Evolutionary conservation across 495 filamentous ascomycete genomes (phyloP), one percentile per base, ranked within the genome.

Genomic region (Lepidopterella palustris): DNA sequence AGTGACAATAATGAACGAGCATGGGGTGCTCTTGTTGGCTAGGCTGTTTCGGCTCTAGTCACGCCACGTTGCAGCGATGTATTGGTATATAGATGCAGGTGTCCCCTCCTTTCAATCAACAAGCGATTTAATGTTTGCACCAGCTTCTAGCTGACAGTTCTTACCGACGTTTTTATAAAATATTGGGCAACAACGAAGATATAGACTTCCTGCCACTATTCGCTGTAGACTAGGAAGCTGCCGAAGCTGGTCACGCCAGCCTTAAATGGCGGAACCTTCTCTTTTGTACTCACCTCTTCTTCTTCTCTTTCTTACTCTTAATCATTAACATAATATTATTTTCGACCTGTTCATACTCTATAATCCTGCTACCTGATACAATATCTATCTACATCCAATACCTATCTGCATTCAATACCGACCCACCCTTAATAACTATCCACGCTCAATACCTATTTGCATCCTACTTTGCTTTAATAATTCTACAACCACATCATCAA

Each of bases 381-480:
- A n/a, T n/a, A n/a, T n/a, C n/a, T n/a, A n/a, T n/a, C n/a, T n/a
- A n/a, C n/a, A n/a, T n/a, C n/a, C n/a, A n/a, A n/a, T 48, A 47
- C 57, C n/a, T n/a, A n/a, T n/a, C n/a, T n/a, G n/a, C n/a, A n/a
- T n/a, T n/a, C n/a, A n/a, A n/a, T n/a, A n/a, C n/a, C n/a, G n/a
- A n/a, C n/a, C n/a, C n/a, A n/a, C n/a, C n/a, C n/a, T n/a, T n/a
- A n/a, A n/a, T n/a, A n/a, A n/a, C n/a, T n/a, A n/a, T n/a, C n/a
- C n/a, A n/a, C n/a, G n/a, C n/a, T n/a, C n/a, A n/a, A n/a, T n/a
- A n/a, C n/a, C 53, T 26, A 50, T 54, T 63, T 57, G 40, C 42
- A 28, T 67, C 56, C 60, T 26, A 42, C 64, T 29, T 45, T 27
- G 26, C 52, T 10, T 28, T 61, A 68, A 63, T 35, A 13, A 35